Evolutionary conservation across 73 alveolate species (phyloP), one percentile per base, ranked within the genome.

Genomic region (Durusdinium trenchii): DNA sequence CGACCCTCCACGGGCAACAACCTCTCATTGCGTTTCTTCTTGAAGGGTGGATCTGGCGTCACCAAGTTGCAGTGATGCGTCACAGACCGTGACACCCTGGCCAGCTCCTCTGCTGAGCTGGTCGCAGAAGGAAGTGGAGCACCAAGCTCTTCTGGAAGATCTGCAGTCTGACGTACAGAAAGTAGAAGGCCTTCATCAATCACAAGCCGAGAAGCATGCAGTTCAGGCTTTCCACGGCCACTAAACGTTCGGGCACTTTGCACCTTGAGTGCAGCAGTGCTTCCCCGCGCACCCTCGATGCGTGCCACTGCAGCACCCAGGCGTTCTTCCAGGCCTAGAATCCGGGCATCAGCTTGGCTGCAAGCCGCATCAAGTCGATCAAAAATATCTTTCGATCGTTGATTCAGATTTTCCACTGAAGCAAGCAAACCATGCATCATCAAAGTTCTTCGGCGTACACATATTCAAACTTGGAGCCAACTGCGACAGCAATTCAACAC

Each of bases 251-350:
- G 94, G 6, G 98, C 98, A 78, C 98, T 91, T 54, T 91, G 89
- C 61, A 91, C 98, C 89, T 91, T 91, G 26, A 91, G 78, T 28
- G 98, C 98, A 23, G 76, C 98, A 2, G 98, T 91, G 98, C 90
- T 69, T 52, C 98, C 98, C 6, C 98, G 98, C 35, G 98, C 89
- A 28, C 89, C 90, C 60, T 91, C 98, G 45, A 91, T 67, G 43
- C 98, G 90, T 45, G 61, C 90, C 38, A 78, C 75, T n/a, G 90
- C 87, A 16, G 48, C 78, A 18, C 79, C 47, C 12, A 67, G 89
- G 14, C 98, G 98, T 45, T 40, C 52, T 76, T 91, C 98, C 89
- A 91, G 71, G 45, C 60, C 71, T 40, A 42, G 51, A 45, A 91
- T 76, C n/a, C 75, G 46, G 86, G 78, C 69, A 61, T 91, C 89